Base-by-base conservation (phyloP, 2,329 filamentous ascomycete genomes). In the Corniculantispora saksenae region DNA sequence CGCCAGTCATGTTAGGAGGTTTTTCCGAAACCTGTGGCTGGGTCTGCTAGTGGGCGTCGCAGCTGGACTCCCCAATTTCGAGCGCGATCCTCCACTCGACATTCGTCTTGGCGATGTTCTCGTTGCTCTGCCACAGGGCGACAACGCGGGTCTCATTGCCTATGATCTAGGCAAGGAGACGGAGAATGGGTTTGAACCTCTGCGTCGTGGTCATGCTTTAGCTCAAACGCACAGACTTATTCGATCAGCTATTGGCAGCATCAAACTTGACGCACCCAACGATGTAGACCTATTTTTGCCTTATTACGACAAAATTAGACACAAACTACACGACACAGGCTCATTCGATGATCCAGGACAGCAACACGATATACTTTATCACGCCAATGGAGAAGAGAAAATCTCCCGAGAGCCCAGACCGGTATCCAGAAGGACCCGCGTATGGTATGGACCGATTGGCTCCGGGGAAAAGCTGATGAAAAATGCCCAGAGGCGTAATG, bases 91-190 rank as follows among this genome's bases (percentile, higher is more conserved):
- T 0, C 69, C 71, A 1, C 68, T 69, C 2, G 77, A 79, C 66
- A 79, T 79, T 15, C 73, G 77, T 3, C 71, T 79, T 19, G 77
- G 77, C 1, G 75, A 79, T 66, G 70, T 79, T 0, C 71, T 80
- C 6, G 74, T 80, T 1, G 73, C 69, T 8, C 54, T 76, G 2
- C 65, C 72, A 0, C 60, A 70, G 0, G 68, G 70, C 0, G 70
- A 75, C 0, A 70, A 66, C 17, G 64, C 74, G 0, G 75, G 69
- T 0, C 50, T 78, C 0, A 55, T 79, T 1, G 68, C 74, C 0
- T 80, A 78, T 32, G 72, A 75, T 1, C 59, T 78, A 0, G 77
- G 77, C 0, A 78, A 76, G 43, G 75, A 78, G 21, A 75, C 63
- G 1, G 27, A 48, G 0, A 62, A 72, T 17, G 72, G 70, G 0